phyloP scores from a whole-genome alignment of 78 protist genomes.

The Planoprotostelium fungivorum region DNA sequence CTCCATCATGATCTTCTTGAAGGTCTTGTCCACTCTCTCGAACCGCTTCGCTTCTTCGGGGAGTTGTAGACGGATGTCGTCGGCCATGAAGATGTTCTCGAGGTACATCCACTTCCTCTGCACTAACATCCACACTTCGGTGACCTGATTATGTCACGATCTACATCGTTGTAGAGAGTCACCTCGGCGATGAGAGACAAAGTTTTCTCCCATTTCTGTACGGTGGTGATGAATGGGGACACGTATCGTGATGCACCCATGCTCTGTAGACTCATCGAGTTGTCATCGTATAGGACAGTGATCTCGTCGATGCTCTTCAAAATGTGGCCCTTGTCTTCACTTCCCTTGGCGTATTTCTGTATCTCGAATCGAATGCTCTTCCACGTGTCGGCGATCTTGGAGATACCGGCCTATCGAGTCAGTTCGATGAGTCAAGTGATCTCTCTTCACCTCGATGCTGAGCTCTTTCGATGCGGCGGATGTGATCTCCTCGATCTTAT shows the following conservation, averaged over 20 bases:
- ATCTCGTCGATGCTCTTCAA: conserved; percentile 94
- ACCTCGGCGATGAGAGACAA: conserved; percentile 63
- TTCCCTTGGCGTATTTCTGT: conserved; percentile 59
- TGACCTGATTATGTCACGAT: not conserved
- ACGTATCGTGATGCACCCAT: not conserved
- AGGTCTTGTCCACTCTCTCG: conserved; percentile 61
- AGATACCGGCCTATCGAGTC: conserved; percentile 18
- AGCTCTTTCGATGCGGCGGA: conserved; percentile 91
- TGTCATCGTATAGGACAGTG: conserved; percentile 58
- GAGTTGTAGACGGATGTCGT: conserved; percentile 87
- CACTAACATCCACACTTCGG: conserved; percentile 90
- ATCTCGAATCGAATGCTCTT: conserved; percentile 68
- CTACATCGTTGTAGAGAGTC: no score
- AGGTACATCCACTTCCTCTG: conserved; percentile 96
- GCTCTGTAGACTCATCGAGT: conserved; percentile 14
- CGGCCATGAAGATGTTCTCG: conserved; percentile 92
- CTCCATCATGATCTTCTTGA: conserved; percentile 53
- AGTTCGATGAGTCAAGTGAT: no score
- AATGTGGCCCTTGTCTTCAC: conserved; percentile 58
- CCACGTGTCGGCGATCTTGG: conserved; percentile 85
- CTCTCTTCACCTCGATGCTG: conserved; percentile 84
- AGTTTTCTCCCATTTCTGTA: conserved; percentile 84
- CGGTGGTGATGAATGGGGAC: conserved; percentile 77
- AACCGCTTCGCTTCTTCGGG: conserved; percentile 85
- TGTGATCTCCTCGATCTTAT: conserved; percentile 39